Evolutionary conservation across 2,329 filamentous ascomycete genomes (phyloP).

Genomic region (Colletotrichum camelliae): DNA sequence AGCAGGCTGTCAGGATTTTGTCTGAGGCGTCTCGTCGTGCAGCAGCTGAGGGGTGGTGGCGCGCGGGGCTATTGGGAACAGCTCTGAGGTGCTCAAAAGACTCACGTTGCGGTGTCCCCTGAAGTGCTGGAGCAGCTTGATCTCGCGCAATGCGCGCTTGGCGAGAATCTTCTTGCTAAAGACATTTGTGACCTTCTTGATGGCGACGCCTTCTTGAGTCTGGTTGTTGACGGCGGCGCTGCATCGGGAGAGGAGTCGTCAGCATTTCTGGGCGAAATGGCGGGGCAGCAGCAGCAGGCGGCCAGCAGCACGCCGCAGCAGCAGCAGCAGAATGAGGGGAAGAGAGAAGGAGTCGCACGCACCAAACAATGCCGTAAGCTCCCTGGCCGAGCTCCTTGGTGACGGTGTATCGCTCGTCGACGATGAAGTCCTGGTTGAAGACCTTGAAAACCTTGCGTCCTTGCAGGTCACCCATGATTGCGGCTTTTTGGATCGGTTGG

Average conservation of each 20-base stretch:
- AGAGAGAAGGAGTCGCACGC: slow-evolving; percentile 34
- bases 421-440: slow-evolving; percentile 99
- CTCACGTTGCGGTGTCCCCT: slow-evolving; percentile 84
- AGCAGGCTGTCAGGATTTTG: background rate
- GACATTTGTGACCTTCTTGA: slow-evolving; percentile 99
- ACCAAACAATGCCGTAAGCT: slow-evolving; percentile 99
- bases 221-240: slow-evolving; percentile 93
- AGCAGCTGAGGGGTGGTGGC: slow-evolving; percentile 1
- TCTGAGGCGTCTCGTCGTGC: background rate
- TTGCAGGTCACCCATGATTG: slow-evolving; percentile 46
- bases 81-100: slow-evolving; percentile 20
- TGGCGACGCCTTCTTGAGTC: slow-evolving; percentile 91
- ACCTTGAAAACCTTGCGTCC: slow-evolving; percentile 95
- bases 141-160: slow-evolving; percentile 96
- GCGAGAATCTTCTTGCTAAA: slow-evolving; percentile 99
- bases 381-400: slow-evolving; percentile 98
- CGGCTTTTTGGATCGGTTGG: background rate
- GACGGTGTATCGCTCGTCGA: slow-evolving; percentile 97
- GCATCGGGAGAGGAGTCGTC: slow-evolving; percentile 17
- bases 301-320: background rate
- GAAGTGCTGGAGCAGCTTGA: slow-evolving; percentile 98
- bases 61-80: background rate
- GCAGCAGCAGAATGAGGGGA: slow-evolving; percentile 1
- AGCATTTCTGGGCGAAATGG: slow-evolving; percentile 20
- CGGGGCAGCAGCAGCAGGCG: slow-evolving; percentile 20